Evolutionary conservation across 2,329 filamentous ascomycete genomes (phyloP).

Genomic region (Hypoxylon sp.): DNA sequence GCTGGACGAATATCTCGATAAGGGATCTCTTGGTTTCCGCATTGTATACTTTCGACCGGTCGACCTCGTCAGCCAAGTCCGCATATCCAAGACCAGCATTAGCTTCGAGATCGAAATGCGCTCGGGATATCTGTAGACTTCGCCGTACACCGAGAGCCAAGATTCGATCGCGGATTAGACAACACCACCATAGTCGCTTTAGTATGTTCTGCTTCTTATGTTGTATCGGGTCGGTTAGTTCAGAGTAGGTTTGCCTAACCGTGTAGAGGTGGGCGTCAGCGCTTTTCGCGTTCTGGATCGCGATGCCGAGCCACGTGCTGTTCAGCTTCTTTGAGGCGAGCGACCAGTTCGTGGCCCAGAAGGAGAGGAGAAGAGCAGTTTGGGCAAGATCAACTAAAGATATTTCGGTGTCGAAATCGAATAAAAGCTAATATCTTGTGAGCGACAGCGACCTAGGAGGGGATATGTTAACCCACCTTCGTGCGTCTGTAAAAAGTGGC

Average conservation of each 20-base stretch:
- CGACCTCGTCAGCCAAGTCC: slow-evolving; percentile 62
- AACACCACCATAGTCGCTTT: slow-evolving; percentile 69
- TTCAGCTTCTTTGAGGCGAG: slow-evolving; percentile 57
- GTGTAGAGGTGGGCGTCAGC: slow-evolving; percentile 60
- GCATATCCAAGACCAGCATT: slow-evolving; percentile 56
- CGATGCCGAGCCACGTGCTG: slow-evolving; percentile 63
- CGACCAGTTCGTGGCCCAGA: slow-evolving; percentile 57
- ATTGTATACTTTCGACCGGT: slow-evolving; percentile 61
- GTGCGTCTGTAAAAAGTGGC: slow-evolving; percentile 60
- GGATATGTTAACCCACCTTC: slow-evolving; percentile 51
- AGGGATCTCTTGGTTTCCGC: slow-evolving; percentile 60
- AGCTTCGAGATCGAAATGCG: slow-evolving; percentile 60
- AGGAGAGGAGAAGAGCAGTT: slow-evolving; percentile 58
- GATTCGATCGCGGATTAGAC: slow-evolving; percentile 65
- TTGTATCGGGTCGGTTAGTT: slow-evolving; percentile 51
- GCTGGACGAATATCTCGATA: slow-evolving; percentile 60
- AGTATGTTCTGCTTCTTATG: slow-evolving; percentile 57
- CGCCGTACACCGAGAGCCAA: slow-evolving; percentile 64
- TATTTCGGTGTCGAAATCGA: slow-evolving; percentile 60
- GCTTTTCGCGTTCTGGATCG: slow-evolving; percentile 64
- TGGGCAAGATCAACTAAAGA: slow-evolving; percentile 58
- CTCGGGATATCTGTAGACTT: slow-evolving; percentile 63
- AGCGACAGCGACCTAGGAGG: not conserved
- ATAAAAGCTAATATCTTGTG: slow-evolving; percentile 54
- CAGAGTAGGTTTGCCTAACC: slow-evolving; percentile 51